Percentiles rank a stretch among this genome's conserved stretches.
Conservation (phyloP, 768 basidiomycete species). For the Jaapia argillacea region DNA sequence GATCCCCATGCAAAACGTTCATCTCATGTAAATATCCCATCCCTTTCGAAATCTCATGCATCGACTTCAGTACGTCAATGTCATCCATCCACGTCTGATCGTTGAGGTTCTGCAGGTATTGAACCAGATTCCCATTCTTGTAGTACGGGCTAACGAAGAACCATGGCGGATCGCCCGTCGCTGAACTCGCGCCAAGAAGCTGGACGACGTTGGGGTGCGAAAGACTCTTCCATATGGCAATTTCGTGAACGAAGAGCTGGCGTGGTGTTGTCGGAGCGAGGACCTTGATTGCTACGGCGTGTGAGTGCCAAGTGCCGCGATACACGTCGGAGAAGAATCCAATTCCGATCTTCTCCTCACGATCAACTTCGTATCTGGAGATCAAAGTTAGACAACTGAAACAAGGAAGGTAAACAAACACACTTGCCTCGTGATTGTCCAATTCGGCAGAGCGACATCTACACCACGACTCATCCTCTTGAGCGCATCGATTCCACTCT, state of each 20-base stretch:
- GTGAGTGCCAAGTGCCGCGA: conserved; percentile 60
- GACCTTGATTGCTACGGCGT: conserved; percentile 64
- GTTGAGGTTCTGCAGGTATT: conserved; percentile 34
- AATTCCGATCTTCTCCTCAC: conserved; percentile 55
- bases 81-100: conserved; percentile 33
- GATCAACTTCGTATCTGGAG: conserved; percentile 62
- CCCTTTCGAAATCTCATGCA: conserved; percentile 68
- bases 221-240: conserved; percentile 63
- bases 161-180: conserved; percentile 61
- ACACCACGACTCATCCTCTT: conserved; percentile 40
- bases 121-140: conserved; percentile 52
- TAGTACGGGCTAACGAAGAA: conserved; percentile 73
- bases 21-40: conserved; percentile 72
- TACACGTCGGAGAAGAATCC: conserved; percentile 77
- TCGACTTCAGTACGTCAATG: conserved; percentile 44
- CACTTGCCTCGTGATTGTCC: conserved; percentile 62
- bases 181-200: conserved; percentile 70
- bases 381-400: conserved; percentile 20
- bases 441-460: conserved; percentile 39
- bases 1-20: conserved; percentile 69
- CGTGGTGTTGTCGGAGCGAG: conserved; percentile 51
- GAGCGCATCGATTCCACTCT: conserved; percentile 63
- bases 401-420: background rate
- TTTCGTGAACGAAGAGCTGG: conserved; percentile 58
- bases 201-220: conserved; percentile 60